Evolutionary conservation across 495 filamentous ascomycete genomes (phyloP).

Genomic region (Cercophora samala): DNA sequence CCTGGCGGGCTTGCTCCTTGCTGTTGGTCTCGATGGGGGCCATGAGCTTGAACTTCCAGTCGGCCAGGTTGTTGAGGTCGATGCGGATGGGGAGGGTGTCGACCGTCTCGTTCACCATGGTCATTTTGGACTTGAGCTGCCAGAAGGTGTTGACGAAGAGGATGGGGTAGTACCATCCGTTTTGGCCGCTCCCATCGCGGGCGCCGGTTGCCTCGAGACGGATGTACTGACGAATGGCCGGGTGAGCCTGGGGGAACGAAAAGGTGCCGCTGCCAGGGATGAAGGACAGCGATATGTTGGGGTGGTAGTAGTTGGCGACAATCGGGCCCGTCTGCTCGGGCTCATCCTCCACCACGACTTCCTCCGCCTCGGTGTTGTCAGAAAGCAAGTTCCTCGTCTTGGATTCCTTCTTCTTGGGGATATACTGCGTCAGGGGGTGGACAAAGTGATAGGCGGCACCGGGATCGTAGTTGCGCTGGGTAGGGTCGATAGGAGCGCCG

Average conservation of each 20-base stretch:
- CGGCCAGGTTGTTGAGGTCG: slow-evolving; percentile 72
- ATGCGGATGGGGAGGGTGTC: slow-evolving; percentile 78
- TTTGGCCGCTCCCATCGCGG: slow-evolving; percentile 76
- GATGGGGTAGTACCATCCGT: slow-evolving; percentile 94
- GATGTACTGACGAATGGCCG: slow-evolving; percentile 71
- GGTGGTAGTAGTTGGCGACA: slow-evolving; percentile 86
- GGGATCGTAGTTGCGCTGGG: slow-evolving; percentile 64
- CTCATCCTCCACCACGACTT: slow-evolving; percentile 44
- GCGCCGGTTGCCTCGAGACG: slow-evolving; percentile 69
- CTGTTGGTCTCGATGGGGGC: slow-evolving; percentile 81
- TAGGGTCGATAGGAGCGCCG: slow-evolving; percentile 72
- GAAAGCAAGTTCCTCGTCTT: slow-evolving; percentile 89
- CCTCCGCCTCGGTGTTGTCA: slow-evolving; percentile 48
- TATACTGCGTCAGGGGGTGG: slow-evolving; percentile 81
- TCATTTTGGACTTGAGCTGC: slow-evolving; percentile 91
- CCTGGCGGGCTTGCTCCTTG: slow-evolving; percentile 74
- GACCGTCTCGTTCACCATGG: slow-evolving; percentile 86
- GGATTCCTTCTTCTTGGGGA: slow-evolving; percentile 82
- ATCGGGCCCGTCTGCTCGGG: slow-evolving; percentile 57
- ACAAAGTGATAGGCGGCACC: slow-evolving; percentile 76
- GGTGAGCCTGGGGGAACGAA: slow-evolving; percentile 63
- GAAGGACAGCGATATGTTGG: slow-evolving; percentile 86
- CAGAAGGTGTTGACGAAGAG: slow-evolving; percentile 94
- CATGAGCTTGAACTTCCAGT: slow-evolving; percentile 89
- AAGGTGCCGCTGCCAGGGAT: slow-evolving; percentile 75